Conservation (phyloP, 2,329 filamentous ascomycete genomes). For the Ophiostoma tasmaniense region DNA sequence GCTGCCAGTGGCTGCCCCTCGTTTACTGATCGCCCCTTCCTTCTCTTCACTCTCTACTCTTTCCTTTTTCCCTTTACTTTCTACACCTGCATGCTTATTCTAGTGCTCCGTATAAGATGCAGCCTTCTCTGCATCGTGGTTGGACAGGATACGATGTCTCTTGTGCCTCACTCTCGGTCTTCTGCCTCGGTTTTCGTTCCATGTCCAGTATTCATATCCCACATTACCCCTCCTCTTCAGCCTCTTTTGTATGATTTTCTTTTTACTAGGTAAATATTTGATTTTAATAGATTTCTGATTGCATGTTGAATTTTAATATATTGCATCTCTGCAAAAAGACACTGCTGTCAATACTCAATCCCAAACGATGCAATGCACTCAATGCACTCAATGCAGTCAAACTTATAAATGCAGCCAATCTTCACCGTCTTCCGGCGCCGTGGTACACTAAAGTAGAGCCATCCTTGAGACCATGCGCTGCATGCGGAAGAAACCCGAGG, state of each 20-base stretch:
- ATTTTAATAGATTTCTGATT: too few species aligned
- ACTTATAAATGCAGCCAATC: not conserved
- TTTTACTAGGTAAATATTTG: too few species aligned
- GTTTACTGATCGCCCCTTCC: not conserved
- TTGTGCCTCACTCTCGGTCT: not conserved
- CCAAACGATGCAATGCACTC: not conserved
- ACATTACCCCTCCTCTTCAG: not conserved
- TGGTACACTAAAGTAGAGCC: not conserved
- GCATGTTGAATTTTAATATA: too few species aligned
- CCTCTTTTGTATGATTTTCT: not conserved
- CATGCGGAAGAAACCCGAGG: conserved; percentile 1
- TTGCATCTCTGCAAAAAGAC: too few species aligned
- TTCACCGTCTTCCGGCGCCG: not conserved
- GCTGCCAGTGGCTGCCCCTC: not conserved
- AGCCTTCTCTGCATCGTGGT: conserved; percentile 27
- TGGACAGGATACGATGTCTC: conserved; percentile 32
- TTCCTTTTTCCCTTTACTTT: not conserved
- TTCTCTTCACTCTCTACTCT: not conserved
- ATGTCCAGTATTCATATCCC: not conserved
- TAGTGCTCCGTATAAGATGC: not conserved
- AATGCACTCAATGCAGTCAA: not conserved
- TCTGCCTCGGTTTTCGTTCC: not conserved
- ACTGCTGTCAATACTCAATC: not conserved
- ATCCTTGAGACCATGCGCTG: not conserved
- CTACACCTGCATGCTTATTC: not conserved